These are phyloP conservation scores for Yamadazyma philogaea DNA, from an alignment of 805 yeast species.

Conservation along the genomic window DNA sequence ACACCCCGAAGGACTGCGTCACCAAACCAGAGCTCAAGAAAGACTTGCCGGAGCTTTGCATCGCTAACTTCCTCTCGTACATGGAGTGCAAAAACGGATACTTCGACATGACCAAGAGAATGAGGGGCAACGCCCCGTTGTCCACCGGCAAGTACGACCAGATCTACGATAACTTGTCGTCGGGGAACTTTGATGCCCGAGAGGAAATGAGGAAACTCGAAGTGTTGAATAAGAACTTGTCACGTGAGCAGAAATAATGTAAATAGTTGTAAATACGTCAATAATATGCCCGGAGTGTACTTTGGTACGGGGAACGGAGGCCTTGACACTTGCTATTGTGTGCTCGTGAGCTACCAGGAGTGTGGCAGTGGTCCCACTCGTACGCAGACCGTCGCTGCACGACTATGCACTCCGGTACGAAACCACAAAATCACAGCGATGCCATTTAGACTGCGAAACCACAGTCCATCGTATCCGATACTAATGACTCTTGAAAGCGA, in stretches of 20 bases:
- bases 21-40: slow-evolving; percentile 72
- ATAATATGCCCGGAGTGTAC: no score
- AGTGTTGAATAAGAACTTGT: slow-evolving; percentile 51
- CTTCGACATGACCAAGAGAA: slow-evolving; percentile 87
- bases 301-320: no score
- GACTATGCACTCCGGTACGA: no score
- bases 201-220: slow-evolving; percentile 77
- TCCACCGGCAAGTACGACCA: slow-evolving; percentile 93
- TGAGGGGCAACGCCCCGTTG: slow-evolving; percentile 89
- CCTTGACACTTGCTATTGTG: no score
- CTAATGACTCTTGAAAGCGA: slow-evolving; percentile 16
- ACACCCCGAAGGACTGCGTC: slow-evolving; percentile 85
- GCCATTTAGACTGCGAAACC: background rate
- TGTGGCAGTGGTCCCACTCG: no score
- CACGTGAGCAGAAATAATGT: slow-evolving; percentile 18
- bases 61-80: slow-evolving; percentile 78
- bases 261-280: slow-evolving; percentile 12
- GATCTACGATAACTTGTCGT: slow-evolving; percentile 71
- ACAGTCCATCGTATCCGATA: background rate
- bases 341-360: no score
- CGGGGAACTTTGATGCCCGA: slow-evolving; percentile 77
- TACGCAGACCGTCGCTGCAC: background rate
- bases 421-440: background rate
- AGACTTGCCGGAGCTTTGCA: slow-evolving; percentile 83
- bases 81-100: slow-evolving; percentile 89